These are phyloP conservation scores for Penicillium brevicompactum DNA, from an alignment of 2,329 filamentous ascomycete species.

Conservation along the genomic window DNA sequence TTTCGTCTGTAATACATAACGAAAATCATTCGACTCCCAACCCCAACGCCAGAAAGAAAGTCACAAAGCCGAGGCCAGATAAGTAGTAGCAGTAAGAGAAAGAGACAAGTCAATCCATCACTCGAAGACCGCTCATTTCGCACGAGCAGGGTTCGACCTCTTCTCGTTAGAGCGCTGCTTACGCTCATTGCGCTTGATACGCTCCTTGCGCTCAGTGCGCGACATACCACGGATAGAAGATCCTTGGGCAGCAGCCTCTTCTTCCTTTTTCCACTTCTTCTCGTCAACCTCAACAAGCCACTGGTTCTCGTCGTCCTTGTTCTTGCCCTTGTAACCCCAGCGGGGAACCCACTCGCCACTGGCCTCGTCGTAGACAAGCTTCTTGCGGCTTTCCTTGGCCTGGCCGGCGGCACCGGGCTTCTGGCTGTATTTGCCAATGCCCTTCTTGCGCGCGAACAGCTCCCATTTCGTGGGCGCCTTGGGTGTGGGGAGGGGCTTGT, in stretches of 20 bases:
- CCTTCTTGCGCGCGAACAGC: constrained; percentile 94
- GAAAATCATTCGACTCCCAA: constrained; percentile 23
- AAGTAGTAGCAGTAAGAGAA: constrained; percentile 1
- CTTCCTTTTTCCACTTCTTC: constrained; percentile 70
- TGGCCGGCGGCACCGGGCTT: constrained; percentile 59
- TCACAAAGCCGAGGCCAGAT: constrained; percentile 15
- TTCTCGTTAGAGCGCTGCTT: constrained; percentile 68
- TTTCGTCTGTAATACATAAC: constrained; percentile 19
- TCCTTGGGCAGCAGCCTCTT: constrained; percentile 56
- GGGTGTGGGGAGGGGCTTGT: constrained; percentile 83
- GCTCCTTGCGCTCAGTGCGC: constrained; percentile 68
- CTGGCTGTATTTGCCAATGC: constrained; percentile 81
- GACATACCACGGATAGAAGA: constrained; percentile 66
- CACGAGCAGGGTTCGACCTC: constrained; percentile 38
- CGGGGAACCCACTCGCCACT: constrained; percentile 87
- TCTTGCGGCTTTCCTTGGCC: constrained; percentile 63
- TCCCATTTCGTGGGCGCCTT: constrained; percentile 93
- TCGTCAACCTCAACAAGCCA: constrained; percentile 93
- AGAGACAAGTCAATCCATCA: constrained; percentile 18
- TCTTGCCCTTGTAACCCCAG: constrained; percentile 92
- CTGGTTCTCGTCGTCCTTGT: constrained; percentile 79
- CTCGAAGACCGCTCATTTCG: constrained; percentile 27
- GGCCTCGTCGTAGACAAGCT: constrained; percentile 81
- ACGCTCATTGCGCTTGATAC: constrained; percentile 65
- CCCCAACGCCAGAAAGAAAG: constrained; percentile 28